A percentile compares a stretch with the other conserved stretches of the same genome.
phyloP scores from a whole-genome alignment of 2,329 filamentous ascomycete genomes.

The Nothomitra cinnamomea region DNA sequence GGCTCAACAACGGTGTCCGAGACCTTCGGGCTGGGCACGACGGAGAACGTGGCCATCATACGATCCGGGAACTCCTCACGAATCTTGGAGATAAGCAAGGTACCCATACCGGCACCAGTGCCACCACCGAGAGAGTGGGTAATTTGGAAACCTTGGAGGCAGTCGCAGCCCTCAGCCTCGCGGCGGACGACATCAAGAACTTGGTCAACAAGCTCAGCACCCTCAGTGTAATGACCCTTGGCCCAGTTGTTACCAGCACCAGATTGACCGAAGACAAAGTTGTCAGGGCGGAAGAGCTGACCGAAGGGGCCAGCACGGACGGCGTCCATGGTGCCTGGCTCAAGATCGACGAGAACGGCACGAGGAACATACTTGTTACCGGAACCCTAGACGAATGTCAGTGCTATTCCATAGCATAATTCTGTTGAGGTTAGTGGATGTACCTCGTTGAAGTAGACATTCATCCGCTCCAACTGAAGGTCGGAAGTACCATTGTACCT shows the following conservation, averaged over 20 bases:
- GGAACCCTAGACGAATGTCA: conserved; percentile 47
- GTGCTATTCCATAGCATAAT: neutral
- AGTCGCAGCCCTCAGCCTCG: conserved; percentile 97
- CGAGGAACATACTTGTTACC: conserved; percentile 99
- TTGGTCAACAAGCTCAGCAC: conserved; percentile 95
- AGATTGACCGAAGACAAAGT: conserved; percentile 99
- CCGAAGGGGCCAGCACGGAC: conserved; percentile 96
- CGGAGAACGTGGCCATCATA: conserved; percentile 99
- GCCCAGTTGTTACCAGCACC: conserved; percentile 99
- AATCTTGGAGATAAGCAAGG: conserved; percentile 98
- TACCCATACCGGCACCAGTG: conserved; percentile 99
- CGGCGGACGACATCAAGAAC: conserved; percentile 97
- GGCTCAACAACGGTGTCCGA: conserved; percentile 99
- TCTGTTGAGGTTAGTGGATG: conserved; percentile 11
- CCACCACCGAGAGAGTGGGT: conserved; percentile 99
- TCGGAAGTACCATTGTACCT: conserved; percentile 97
- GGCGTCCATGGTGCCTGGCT: conserved; percentile 99
- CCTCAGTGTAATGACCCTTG: conserved; percentile 99
- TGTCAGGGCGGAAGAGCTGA: conserved; percentile 98
- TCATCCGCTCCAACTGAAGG: conserved; percentile 99
- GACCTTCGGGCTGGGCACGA: conserved; percentile 97
- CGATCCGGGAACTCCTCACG: conserved; percentile 99
- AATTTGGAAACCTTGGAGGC: conserved; percentile 99
- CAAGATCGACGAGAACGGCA: conserved; percentile 97
- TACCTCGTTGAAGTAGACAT: conserved; percentile 97